These are phyloP conservation scores for Sporothrix dimorphospora DNA, from an alignment of 2,329 filamentous ascomycete genomes.

Conservation along the genomic window DNA sequence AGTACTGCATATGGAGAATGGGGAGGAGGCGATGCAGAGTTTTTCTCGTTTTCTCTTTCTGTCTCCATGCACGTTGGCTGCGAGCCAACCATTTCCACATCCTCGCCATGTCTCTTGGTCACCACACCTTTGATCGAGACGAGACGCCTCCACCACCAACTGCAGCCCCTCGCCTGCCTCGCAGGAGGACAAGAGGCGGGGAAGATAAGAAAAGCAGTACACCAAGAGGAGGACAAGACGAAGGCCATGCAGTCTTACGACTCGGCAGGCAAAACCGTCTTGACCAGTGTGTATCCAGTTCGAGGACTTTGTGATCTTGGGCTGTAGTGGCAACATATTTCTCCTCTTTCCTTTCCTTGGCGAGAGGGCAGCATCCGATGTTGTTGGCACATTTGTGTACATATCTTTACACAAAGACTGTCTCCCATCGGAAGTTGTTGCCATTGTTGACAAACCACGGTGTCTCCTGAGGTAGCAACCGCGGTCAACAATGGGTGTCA, in stretches of 20 bases:
- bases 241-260: background rate
- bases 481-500: background rate
- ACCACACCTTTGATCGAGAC: constrained; percentile 1
- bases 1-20: background rate
- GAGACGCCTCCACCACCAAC: too few species aligned
- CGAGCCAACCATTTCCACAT: constrained; percentile 6
- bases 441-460: background rate
- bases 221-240: background rate
- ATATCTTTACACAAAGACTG: too few species aligned
- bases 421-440: background rate
- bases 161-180: background rate
- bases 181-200: constrained; percentile 7
- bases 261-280: background rate
- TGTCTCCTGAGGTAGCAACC: background rate
- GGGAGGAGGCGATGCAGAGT: constrained; percentile 17
- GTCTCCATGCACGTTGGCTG: too few species aligned
- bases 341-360: background rate
- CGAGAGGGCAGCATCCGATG: background rate
- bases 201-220: constrained; percentile 1
- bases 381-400: background rate
- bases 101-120: background rate
- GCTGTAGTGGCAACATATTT: background rate
- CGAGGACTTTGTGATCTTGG: background rate
- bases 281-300: background rate
- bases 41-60: background rate